phyloP scores from a whole-genome alignment of 1,284 basidiomycete species.

The Cutaneotrichosporon sp. region DNA sequence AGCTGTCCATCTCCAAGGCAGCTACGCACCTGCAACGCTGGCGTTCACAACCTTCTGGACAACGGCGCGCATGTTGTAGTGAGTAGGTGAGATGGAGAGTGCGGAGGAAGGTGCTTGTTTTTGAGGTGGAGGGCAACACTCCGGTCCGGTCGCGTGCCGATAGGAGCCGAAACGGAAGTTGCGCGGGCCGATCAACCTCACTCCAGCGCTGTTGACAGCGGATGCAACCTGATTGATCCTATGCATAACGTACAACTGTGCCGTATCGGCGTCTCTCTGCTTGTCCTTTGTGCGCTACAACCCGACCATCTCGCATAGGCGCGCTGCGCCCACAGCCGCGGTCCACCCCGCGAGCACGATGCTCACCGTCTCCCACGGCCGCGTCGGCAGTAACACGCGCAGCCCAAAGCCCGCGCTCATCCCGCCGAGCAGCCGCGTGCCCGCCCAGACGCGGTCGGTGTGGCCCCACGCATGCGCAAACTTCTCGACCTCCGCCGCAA shows the following conservation, averaged over 20 bases:
- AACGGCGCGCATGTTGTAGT: conserved; percentile 49
- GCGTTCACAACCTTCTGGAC: conserved; percentile 50
- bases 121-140: background rate
- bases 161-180: background rate
- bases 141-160: background rate
- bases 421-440: conserved; percentile 78
- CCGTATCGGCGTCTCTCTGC: background rate
- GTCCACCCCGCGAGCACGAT: conserved; percentile 78
- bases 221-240: background rate
- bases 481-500: background rate
- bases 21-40: conserved; percentile 45
- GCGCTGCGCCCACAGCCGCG: conserved; percentile 57
- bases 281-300: background rate
- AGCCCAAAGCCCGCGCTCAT: conserved; percentile 75
- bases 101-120: background rate
- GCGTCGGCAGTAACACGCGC: conserved; percentile 53
- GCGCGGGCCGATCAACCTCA: background rate
- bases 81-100: background rate
- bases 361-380: conserved; percentile 70
- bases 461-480: conserved; percentile 46
- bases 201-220: background rate
- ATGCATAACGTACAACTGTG: conserved; percentile 1
- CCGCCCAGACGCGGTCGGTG: conserved; percentile 76
- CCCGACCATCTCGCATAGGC: background rate
- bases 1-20: conserved; percentile 2